A percentile compares a stretch with the other conserved stretches of the same genome.
Evolutionary conservation across 1,139 yeast species (phyloP).

Genomic region (Candida glucosophila): DNA sequence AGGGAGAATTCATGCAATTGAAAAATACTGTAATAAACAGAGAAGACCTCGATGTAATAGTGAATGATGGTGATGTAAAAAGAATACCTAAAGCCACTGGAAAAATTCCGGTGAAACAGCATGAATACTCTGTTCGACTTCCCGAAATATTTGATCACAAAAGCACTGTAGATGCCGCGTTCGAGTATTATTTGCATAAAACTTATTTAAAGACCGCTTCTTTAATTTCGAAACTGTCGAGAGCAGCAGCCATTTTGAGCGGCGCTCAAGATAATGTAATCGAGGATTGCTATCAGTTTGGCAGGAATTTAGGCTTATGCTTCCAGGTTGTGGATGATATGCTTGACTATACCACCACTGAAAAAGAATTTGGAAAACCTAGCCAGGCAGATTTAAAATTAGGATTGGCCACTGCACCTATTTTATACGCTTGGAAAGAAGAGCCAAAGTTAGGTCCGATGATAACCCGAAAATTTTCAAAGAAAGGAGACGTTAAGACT

Average conservation of each 20-base stretch:
- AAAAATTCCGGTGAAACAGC: conserved; percentile 49
- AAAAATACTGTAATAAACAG: conserved; percentile 68
- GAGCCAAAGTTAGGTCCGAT: conserved; percentile 77
- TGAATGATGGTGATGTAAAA: conserved; percentile 44
- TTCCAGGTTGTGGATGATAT: conserved; percentile 95
- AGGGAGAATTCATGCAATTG: conserved; percentile 97
- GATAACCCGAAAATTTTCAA: conserved; percentile 73
- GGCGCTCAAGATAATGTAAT: conserved; percentile 70
- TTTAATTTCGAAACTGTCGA: conserved; percentile 86
- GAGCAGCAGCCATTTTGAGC: conserved; percentile 89
- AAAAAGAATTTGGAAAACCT: conserved; percentile 82
- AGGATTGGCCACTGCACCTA: conserved; percentile 97
- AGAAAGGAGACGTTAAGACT: conserved; percentile 74
- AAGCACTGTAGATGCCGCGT: conserved; percentile 75
- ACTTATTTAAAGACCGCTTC: conserved; percentile 94
- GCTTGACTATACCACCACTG: conserved; percentile 86
- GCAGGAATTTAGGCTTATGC: conserved; percentile 87
- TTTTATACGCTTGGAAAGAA: conserved; percentile 86
- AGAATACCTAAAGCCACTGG: conserved; percentile 55
- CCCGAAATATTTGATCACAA: conserved; percentile 46
- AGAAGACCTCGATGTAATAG: conserved; percentile 35
- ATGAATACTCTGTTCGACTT: conserved; percentile 46
- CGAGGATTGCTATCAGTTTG: conserved; percentile 84
- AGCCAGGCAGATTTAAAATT: conserved; percentile 90
- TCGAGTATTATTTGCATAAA: conserved; percentile 89